Evolutionary conservation across 257 asterid species (phyloP).

Genomic region (Nicotiana obtusifolia): DNA sequence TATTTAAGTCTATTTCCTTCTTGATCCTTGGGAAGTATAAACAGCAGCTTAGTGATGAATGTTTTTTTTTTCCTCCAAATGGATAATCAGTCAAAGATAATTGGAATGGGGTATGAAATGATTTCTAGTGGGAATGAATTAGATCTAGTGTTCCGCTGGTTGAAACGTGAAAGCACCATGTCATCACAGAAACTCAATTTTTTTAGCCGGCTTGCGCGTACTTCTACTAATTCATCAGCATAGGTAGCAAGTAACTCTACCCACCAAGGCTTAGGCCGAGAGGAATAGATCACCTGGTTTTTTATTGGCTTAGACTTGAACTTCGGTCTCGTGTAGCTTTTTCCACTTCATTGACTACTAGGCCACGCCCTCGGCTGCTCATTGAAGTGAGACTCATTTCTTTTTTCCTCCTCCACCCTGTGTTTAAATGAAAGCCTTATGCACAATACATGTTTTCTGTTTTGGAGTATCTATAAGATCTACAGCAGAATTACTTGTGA

Average conservation of each 20-base stretch:
- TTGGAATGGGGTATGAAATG: no score
- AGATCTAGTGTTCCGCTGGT: not conserved
- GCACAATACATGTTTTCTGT: not conserved
- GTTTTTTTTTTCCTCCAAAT: not conserved
- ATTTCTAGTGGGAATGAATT: no score
- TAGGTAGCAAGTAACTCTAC: not conserved
- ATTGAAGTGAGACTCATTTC: not conserved
- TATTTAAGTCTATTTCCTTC: slow-evolving; percentile 2
- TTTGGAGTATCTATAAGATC: not conserved
- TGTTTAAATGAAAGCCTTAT: not conserved
- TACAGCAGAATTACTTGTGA: not conserved
- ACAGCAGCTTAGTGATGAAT: not conserved
- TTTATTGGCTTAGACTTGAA: not conserved
- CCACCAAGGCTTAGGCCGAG: not conserved
- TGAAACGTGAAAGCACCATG: not conserved
- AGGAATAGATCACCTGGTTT: not conserved
- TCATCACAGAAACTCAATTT: not conserved
- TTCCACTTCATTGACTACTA: not conserved
- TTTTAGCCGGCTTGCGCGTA: not conserved
- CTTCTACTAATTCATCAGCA: not conserved
- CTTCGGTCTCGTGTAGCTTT: not conserved
- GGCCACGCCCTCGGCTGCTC: not conserved
- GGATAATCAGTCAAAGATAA: no score
- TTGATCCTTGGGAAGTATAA: slow-evolving; percentile 2
- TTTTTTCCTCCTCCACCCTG: not conserved